Percentiles rank a stretch among this genome's conserved stretches.
Evolutionary conservation across 2,329 filamentous ascomycete species (phyloP).

Genomic region (Paecilomyces fulvus): DNA sequence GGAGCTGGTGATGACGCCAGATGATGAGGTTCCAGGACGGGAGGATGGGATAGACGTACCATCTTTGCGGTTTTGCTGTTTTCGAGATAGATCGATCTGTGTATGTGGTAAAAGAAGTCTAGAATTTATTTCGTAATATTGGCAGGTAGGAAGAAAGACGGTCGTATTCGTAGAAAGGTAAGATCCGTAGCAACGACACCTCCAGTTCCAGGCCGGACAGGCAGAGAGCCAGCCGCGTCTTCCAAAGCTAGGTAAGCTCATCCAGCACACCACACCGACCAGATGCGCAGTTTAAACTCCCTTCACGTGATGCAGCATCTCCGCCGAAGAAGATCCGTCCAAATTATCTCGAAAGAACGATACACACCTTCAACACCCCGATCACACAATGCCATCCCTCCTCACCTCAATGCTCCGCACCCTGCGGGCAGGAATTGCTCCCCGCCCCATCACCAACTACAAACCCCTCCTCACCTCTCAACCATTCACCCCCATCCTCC

Average conservation of each 20-base stretch:
- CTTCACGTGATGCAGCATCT: constrained; percentile 11
- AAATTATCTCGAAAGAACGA: background rate
- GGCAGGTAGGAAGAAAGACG: constrained; percentile 1
- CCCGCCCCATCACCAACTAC: constrained; percentile 4
- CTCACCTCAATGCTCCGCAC: constrained; percentile 26
- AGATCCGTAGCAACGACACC: background rate
- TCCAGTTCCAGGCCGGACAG: constrained; percentile 3
- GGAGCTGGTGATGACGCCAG: constrained; percentile 4
- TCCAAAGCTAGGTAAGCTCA: constrained; percentile 21
- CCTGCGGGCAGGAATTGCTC: constrained; percentile 16
- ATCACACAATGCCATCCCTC: constrained; percentile 24
- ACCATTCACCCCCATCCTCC: constrained; percentile 15
- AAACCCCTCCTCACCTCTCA: constrained; percentile 17
- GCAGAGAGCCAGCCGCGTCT: constrained; percentile 18
- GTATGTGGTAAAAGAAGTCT: constrained; percentile 1
- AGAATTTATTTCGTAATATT: background rate
- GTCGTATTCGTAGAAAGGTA: background rate
- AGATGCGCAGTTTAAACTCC: constrained; percentile 14
- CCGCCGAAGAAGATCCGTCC: background rate
- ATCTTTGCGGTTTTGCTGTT: constrained; percentile 14
- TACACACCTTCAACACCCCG: constrained; percentile 4
- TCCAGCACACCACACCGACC: constrained; percentile 18
- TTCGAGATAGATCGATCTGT: background rate
- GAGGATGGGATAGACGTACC: constrained; percentile 17
- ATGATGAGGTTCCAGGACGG: constrained; percentile 6